Evolutionary conservation across 192 early-diverging fungal genomes (phyloP), one percentile per base, ranked within the genome.

Genomic region (Podila clonocystis): DNA sequence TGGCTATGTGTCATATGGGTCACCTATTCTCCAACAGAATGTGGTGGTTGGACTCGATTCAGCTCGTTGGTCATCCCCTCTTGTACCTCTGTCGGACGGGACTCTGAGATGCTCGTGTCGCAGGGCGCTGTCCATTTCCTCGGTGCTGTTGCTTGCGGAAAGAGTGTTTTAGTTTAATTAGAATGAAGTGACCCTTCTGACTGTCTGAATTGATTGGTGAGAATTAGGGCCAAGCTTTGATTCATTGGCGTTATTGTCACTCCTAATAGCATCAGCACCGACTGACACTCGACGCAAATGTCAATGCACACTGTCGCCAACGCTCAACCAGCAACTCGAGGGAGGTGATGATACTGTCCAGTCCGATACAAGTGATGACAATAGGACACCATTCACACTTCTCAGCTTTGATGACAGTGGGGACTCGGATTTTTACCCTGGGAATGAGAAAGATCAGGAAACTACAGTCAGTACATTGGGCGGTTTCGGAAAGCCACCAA

Each of bases 21-120:
- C 65, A 66, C 65, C 65, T 20, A 11, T 66, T 52, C 50, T 45
- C 41, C 41, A 52, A 66, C 65, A 66, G 28, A 66, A 52, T 52
- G 65, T 52, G 65, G 65, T 66, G 65, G 65, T 55, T 50, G 65
- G 50, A 66, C 50, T 65, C 48, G 31, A 65, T 65, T 45, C 48
- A 55, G 64, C 64, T 55, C 64, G 48, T 52, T 65, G 64, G 64
- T 65, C 33, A 50, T 65, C 64, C 64, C 64, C 33, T 65, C 64
- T 30, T 65, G 64, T 65, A 3, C 48, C 64, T 22, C 11, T 65
- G 64, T 65, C 31, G 41, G 64, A 65, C 64, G 64, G 64, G 48
- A 55, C 65, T 38, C 26, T 50, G 50, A 66, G 65, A 66, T 66
- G 65, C 30, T 66, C 65, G 65, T 55, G 65, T 66, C 65, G 49